Evolutionary conservation across 805 yeast species (phyloP).

Genomic region (Saccharomyces kudriavzevii): DNA sequence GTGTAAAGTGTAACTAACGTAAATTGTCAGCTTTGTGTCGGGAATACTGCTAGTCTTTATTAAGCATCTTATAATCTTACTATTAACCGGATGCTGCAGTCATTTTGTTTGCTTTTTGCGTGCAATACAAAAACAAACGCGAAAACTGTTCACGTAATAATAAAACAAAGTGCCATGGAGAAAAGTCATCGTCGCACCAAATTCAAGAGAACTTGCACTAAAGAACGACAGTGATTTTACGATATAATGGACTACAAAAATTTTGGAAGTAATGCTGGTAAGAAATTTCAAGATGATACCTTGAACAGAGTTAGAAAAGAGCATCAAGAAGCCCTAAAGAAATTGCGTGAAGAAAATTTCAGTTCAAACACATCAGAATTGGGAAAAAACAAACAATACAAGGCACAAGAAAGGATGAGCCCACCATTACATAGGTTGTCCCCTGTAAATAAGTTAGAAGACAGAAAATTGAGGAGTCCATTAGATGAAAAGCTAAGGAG

Average conservation of each 20-base stretch:
- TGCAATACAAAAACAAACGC: neutral
- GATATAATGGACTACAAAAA: neutral
- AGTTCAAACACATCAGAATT: neutral
- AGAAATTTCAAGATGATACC: neutral
- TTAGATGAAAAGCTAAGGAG: slow-evolving; percentile 5
- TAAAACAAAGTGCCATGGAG: neutral
- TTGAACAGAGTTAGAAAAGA: neutral
- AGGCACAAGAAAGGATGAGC: neutral
- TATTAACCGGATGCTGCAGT: neutral
- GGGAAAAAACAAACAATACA: neutral
- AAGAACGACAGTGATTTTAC: neutral
- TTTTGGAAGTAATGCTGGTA: neutral
- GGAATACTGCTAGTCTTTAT: neutral
- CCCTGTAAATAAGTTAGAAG: neutral
- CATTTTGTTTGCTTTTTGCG: neutral
- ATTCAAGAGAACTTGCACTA: neutral
- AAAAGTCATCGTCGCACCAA: neutral
- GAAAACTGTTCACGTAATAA: neutral
- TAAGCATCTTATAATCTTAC: neutral
- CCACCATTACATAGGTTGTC: neutral
- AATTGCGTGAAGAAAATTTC: neutral
- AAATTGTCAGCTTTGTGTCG: neutral
- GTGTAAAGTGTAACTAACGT: neutral
- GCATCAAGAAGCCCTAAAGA: neutral
- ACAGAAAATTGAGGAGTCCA: neutral